A percentile compares a stretch with the other conserved stretches of the same genome.
Conservation (phyloP, 805 yeast genomes). For the Maudiozyma barnettii region DNA sequence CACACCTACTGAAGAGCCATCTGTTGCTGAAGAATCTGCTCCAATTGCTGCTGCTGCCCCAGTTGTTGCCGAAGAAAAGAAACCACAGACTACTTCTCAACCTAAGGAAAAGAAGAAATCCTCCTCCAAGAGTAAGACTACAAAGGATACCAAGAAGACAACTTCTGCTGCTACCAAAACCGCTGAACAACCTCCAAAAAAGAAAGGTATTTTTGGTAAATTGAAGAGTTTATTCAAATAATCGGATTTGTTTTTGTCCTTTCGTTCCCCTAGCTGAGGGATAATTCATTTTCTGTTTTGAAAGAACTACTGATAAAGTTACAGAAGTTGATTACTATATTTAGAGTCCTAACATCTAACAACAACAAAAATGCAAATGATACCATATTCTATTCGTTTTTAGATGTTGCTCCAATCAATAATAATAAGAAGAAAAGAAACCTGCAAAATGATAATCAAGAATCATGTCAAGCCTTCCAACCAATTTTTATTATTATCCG, state of each 20-base stretch:
- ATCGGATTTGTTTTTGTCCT: neutral
- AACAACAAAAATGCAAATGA: too few species aligned
- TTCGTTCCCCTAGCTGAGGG: neutral
- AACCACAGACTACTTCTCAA: neutral
- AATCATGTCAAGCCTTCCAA: too few species aligned
- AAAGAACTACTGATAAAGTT: neutral
- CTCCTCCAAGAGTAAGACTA: constrained; percentile 1
- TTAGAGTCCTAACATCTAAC: too few species aligned
- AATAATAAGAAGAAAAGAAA: too few species aligned
- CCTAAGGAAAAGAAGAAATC: neutral
- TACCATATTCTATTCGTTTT: too few species aligned
- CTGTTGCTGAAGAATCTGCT: constrained; percentile 1
- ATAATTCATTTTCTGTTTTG: neutral
- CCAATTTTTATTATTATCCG: too few species aligned
- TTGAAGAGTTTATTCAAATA: constrained; percentile 15
- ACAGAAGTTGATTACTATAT: too few species aligned
- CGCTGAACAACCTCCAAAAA: constrained; percentile 8
- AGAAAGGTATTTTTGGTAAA: constrained; percentile 17
- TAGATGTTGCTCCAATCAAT: too few species aligned
- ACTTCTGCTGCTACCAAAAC: neutral
- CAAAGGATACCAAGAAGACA: constrained; percentile 3
- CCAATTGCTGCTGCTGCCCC: neutral
- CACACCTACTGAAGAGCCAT: neutral
- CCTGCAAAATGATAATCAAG: too few species aligned
- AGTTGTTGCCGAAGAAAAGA: neutral